Evolutionary conservation across 106 monocot genomes (phyloP).

Genomic region (Apostasia ramifera): DNA sequence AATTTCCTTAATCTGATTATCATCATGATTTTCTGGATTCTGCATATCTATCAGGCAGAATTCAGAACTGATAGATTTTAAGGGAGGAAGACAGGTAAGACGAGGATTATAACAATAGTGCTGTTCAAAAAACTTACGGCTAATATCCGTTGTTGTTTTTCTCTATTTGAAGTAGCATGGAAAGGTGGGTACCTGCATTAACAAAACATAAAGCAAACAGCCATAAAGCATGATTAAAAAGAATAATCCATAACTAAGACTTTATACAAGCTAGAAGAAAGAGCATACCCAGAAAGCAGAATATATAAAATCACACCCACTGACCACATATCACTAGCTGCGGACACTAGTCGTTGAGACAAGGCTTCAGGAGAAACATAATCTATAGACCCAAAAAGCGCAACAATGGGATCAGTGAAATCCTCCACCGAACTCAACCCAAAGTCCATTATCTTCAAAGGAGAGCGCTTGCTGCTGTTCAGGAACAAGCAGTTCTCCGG

Average conservation of each 20-base stretch:
- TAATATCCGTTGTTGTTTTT: constrained; percentile 55
- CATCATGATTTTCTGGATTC: too few relatives aligned
- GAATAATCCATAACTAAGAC: too few relatives aligned
- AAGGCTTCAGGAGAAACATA: constrained; percentile 72
- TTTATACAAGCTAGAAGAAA: neutral
- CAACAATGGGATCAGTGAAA: constrained; percentile 54
- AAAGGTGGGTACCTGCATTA: constrained; percentile 54
- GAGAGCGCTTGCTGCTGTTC: constrained; percentile 20
- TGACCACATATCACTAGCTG: constrained; percentile 76
- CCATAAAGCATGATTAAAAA: too few relatives aligned
- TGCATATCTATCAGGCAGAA: too few relatives aligned
- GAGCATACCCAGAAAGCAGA: constrained; percentile 55
- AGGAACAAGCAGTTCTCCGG: constrained; percentile 65
- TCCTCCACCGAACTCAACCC: constrained; percentile 73
- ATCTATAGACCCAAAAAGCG: constrained; percentile 70
- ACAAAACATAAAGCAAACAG: neutral
- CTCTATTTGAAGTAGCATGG: constrained; percentile 43
- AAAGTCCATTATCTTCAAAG: constrained; percentile 70
- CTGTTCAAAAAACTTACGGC: constrained; percentile 27
- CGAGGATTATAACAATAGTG: too few relatives aligned
- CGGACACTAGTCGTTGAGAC: constrained; percentile 24
- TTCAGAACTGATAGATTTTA: too few relatives aligned
- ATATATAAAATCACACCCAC: constrained; percentile 69
- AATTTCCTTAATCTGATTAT: too few relatives aligned
- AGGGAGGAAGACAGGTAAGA: too few relatives aligned